Percentiles rank a stretch among this genome's conserved stretches.
Evolutionary conservation across 2,329 filamentous ascomycete genomes (phyloP).

Genomic region (Ascochyta rabiei): DNA sequence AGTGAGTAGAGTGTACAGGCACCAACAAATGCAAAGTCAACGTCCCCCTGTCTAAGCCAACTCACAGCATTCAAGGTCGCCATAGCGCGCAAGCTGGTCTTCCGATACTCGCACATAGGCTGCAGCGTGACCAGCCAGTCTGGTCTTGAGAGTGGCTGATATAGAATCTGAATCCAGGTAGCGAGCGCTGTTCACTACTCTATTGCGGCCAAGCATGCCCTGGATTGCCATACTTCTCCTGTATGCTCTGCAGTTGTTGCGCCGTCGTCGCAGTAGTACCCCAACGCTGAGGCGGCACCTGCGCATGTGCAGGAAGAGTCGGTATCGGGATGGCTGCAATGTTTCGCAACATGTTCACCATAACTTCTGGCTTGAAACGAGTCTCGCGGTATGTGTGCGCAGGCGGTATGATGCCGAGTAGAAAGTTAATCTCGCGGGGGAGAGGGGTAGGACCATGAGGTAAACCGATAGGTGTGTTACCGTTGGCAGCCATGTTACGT

Average conservation of each 20-base stretch:
- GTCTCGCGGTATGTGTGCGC: conserved; percentile 74
- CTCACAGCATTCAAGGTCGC: background rate
- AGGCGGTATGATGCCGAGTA: conserved; percentile 74
- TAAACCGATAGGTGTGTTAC: conserved; percentile 33
- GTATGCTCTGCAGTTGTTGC: conserved; percentile 40
- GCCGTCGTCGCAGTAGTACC: conserved; percentile 34
- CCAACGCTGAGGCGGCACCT: conserved; percentile 28
- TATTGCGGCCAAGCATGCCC: conserved; percentile 14
- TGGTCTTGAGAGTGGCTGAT: too few species aligned
- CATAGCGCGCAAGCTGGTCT: background rate
- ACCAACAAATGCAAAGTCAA: background rate
- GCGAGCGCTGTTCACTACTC: background rate
- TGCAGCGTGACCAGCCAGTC: background rate
- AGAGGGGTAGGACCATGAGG: conserved; percentile 64
- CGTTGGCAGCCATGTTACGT: conserved; percentile 47
- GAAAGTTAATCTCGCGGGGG: conserved; percentile 64
- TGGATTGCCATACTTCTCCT: conserved; percentile 38
- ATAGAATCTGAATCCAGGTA: background rate
- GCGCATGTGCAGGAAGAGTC: conserved; percentile 10
- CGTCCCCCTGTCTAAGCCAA: background rate
- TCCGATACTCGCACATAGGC: background rate
- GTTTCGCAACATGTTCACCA: conserved; percentile 75
- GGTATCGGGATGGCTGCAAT: conserved; percentile 28
- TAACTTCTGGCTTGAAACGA: conserved; percentile 70
- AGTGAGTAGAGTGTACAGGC: background rate